Percentiles rank a stretch among this genome's conserved stretches.
These are phyloP conservation scores for Taphrina populina DNA, from an alignment of 1,139 yeast genomes.

Conservation along the genomic window DNA sequence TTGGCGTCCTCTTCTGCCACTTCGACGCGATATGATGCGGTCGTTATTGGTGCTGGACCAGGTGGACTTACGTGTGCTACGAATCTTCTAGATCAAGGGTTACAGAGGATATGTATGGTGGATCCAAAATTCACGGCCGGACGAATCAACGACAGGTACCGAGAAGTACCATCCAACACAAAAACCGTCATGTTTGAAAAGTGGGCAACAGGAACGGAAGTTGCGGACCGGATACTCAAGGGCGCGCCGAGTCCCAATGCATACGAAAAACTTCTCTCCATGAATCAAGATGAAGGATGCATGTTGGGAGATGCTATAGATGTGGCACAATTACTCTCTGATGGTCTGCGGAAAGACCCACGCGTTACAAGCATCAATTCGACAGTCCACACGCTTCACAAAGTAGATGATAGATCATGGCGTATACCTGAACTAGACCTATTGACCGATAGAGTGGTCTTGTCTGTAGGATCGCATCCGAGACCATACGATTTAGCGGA, in stretches of 20 bases:
- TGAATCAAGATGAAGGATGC: constrained; percentile 25
- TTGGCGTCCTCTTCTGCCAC: constrained; percentile 5
- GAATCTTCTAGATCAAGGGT: constrained; percentile 22
- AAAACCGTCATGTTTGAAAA: constrained; percentile 29
- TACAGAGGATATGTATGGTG: constrained; percentile 18
- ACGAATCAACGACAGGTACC: constrained; percentile 30
- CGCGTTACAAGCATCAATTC: constrained; percentile 16
- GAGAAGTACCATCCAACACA: constrained; percentile 33
- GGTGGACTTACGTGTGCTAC: constrained; percentile 32
- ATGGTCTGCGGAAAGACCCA: constrained; percentile 27
- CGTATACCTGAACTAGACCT: constrained; percentile 18
- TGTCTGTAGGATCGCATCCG: constrained; percentile 32
- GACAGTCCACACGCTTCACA: constrained; percentile 2
- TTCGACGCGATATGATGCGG: constrained; percentile 23
- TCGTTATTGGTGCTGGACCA: constrained; percentile 32
- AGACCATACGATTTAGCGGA: constrained; percentile 8
- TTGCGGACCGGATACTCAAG: constrained; percentile 14
- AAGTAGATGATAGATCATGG: constrained; percentile 5
- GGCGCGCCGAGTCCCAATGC: constrained; percentile 18
- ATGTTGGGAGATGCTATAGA: constrained; percentile 21
- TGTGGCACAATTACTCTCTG: constrained; percentile 24
- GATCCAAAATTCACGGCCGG: constrained; percentile 31
- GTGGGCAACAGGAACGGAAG: constrained; percentile 29
- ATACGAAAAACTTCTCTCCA: constrained; percentile 6
- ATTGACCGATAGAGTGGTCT: constrained; percentile 20